Evolutionary conservation across 2,329 filamentous ascomycete species (phyloP).

Genomic region (Aspergillus fischeri): DNA sequence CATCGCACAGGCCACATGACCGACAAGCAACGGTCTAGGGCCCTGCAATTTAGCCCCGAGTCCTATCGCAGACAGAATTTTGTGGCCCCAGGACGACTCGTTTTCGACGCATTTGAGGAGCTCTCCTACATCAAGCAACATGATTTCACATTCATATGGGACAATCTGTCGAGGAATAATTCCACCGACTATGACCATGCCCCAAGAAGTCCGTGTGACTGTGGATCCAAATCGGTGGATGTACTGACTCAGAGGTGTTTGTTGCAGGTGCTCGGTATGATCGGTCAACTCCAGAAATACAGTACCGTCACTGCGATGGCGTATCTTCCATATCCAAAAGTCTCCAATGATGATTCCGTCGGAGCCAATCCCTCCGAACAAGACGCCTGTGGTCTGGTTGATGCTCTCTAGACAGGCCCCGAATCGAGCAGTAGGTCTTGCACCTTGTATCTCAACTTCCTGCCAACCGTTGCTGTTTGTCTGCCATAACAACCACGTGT

Average conservation of each 20-base stretch:
- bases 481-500: slow-evolving; percentile 54
- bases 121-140: slow-evolving; percentile 33
- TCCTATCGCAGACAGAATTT: slow-evolving; percentile 25
- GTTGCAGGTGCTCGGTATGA: slow-evolving; percentile 20
- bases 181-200: slow-evolving; percentile 52
- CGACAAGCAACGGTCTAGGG: slow-evolving; percentile 65
- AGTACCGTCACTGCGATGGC: slow-evolving; percentile 33
- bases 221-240: slow-evolving; percentile 50
- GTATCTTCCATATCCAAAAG: slow-evolving; percentile 62
- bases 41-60: slow-evolving; percentile 25
- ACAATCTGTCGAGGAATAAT: slow-evolving; percentile 38
- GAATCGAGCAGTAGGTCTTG: slow-evolving; percentile 50
- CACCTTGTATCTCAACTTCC: slow-evolving; percentile 32
- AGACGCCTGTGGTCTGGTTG: slow-evolving; percentile 52
- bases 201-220: slow-evolving; percentile 42
- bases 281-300: slow-evolving; percentile 24
- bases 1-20: slow-evolving; percentile 55
- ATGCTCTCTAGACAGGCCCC: slow-evolving; percentile 48
- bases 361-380: slow-evolving; percentile 67
- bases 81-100: slow-evolving; percentile 17
- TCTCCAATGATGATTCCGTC: slow-evolving; percentile 61
- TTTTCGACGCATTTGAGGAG: slow-evolving; percentile 16
- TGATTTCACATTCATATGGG: slow-evolving; percentile 51
- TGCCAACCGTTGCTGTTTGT: slow-evolving; percentile 48
- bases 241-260: slow-evolving; percentile 26